These are phyloP conservation scores for Penicillium paneum DNA, from an alignment of 2,329 filamentous ascomycete genomes.

Conservation along the genomic window DNA sequence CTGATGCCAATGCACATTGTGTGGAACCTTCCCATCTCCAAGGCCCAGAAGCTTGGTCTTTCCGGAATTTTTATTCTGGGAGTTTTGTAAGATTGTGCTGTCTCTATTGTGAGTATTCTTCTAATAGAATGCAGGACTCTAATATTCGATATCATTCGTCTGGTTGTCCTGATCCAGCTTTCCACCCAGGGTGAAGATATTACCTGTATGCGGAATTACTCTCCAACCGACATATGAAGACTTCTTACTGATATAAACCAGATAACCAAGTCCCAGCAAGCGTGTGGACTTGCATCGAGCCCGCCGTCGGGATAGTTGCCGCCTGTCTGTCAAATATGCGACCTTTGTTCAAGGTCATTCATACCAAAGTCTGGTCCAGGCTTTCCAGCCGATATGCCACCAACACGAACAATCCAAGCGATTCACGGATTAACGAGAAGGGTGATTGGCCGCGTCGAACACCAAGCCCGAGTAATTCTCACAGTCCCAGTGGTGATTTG, in stretches of 20 bases:
- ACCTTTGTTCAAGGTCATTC: slow-evolving; percentile 24
- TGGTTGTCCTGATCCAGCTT: slow-evolving; percentile 25
- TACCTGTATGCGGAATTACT: slow-evolving; percentile 18
- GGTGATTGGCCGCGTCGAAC: slow-evolving; percentile 5
- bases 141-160: slow-evolving; percentile 27
- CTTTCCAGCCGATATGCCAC: background rate
- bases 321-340: slow-evolving; percentile 31
- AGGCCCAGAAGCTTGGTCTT: slow-evolving; percentile 21
- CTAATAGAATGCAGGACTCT: slow-evolving; percentile 15
- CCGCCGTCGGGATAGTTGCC: slow-evolving; percentile 29
- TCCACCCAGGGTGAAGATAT: slow-evolving; percentile 22
- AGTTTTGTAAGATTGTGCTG: slow-evolving; percentile 17
- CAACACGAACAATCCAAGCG: slow-evolving; percentile 6
- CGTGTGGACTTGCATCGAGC: slow-evolving; percentile 34
- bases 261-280: slow-evolving; percentile 27
- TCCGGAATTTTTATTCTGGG: slow-evolving; percentile 29
- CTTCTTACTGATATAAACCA: background rate
- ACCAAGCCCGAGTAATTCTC: slow-evolving; percentile 5
- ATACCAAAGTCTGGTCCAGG: slow-evolving; percentile 15
- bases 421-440: slow-evolving; percentile 13
- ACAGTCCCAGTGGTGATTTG: background rate
- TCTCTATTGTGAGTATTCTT: background rate
- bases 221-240: background rate
- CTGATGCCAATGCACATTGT: slow-evolving; percentile 26
- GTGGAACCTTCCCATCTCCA: slow-evolving; percentile 26